Conservation (phyloP, 306 rosid species). For the Delonix regia region DNA sequence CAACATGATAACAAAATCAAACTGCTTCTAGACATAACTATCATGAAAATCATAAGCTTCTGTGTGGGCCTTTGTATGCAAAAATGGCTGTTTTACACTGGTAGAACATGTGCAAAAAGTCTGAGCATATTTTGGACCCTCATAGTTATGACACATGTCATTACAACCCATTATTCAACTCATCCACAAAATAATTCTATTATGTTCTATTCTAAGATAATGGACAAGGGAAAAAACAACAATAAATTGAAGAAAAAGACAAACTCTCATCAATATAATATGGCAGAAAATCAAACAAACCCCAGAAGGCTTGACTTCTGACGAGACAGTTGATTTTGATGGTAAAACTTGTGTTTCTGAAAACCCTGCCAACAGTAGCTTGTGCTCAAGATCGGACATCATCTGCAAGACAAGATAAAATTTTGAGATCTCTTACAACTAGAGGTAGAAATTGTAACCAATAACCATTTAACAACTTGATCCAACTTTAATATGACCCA, state of each 20-base stretch:
- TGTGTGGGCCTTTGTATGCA: background rate
- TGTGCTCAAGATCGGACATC: slow-evolving; percentile 57
- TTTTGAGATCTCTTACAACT: slow-evolving; percentile 23
- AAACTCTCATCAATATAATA: background rate
- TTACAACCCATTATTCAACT: background rate
- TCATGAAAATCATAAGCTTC: background rate
- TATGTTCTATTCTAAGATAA: background rate
- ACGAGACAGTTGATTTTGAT: slow-evolving; percentile 39
- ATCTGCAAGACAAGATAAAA: slow-evolving; percentile 45
- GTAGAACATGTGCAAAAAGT: background rate
- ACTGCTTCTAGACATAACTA: background rate
- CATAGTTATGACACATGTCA: background rate
- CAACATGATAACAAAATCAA: background rate
- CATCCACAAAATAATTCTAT: background rate
- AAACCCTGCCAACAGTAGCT: slow-evolving; percentile 79
- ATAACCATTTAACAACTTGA: background rate
- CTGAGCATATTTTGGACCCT: background rate
- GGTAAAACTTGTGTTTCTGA: slow-evolving; percentile 61
- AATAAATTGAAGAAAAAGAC: background rate
- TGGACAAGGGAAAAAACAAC: background rate
- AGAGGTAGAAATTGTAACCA: background rate
- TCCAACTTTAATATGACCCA: background rate
- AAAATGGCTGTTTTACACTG: background rate
- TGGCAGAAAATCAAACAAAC: slow-evolving; percentile 49
- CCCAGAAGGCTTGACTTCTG: slow-evolving; percentile 41